phyloP scores from a whole-genome alignment of 192 early-diverging fungal species.

The Linnemannia elongata region DNA sequence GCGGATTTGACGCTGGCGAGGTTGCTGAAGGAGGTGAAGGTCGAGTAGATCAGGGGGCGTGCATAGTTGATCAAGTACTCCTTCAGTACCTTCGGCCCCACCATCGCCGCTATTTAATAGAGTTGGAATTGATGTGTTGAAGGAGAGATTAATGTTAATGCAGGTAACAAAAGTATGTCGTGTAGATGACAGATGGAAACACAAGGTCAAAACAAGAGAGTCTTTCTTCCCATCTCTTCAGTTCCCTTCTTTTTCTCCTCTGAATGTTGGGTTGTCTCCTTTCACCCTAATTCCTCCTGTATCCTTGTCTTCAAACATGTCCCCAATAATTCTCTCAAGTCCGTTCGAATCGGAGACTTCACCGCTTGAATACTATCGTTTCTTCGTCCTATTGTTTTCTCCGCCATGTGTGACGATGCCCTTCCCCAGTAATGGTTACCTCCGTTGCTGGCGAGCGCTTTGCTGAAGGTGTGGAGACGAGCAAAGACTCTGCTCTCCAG shows the following conservation, averaged over 20 bases:
- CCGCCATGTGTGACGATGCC: neutral
- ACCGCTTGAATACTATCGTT: neutral
- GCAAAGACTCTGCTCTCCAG: constrained; percentile 79
- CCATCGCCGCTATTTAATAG: constrained; percentile 70
- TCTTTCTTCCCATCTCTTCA: neutral
- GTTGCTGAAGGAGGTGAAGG: constrained; percentile 76
- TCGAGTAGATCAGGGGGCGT: constrained; percentile 84
- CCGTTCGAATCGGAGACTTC: constrained; percentile 4
- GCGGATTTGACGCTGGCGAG: constrained; percentile 77
- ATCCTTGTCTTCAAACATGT: neutral
- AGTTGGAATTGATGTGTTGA: neutral
- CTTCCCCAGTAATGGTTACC: constrained; percentile 56
- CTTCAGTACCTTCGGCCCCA: constrained; percentile 71
- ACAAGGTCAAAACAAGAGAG: neutral
- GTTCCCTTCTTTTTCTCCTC: neutral
- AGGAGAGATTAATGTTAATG: neutral
- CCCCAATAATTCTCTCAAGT: neutral
- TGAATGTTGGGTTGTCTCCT: too few species aligned
- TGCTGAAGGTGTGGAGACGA: constrained; percentile 87
- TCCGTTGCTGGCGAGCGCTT: constrained; percentile 84
- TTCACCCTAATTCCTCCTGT: neutral
- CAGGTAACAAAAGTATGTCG: too few species aligned
- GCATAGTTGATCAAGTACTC: constrained; percentile 88
- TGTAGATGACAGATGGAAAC: neutral
- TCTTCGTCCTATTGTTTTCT: neutral